These are phyloP conservation scores for Mortierella sp. DNA, from an alignment of 371 early-diverging fungal genomes.

Conservation along the genomic window DNA sequence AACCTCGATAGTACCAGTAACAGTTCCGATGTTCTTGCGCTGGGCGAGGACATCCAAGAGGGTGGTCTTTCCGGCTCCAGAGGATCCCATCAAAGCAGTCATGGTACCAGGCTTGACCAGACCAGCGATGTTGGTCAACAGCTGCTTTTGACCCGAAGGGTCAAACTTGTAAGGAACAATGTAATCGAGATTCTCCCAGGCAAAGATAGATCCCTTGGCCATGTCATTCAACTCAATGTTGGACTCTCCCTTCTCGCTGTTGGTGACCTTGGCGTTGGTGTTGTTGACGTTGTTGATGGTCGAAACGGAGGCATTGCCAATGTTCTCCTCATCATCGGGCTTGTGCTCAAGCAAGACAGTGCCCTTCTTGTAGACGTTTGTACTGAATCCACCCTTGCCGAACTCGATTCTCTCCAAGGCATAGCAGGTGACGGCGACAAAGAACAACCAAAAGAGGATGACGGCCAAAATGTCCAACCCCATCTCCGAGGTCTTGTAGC, in stretches of 20 bases:
- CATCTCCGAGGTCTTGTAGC: constrained; percentile 60
- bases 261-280: neutral
- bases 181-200: constrained; percentile 61
- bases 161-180: constrained; percentile 53
- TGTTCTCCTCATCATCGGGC: constrained; percentile 23
- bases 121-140: constrained; percentile 59
- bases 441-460: constrained; percentile 61
- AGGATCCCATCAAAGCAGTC: constrained; percentile 88
- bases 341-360: neutral
- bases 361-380: constrained; percentile 62
- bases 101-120: constrained; percentile 74
- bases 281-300: constrained; percentile 21
- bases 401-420: constrained; percentile 64
- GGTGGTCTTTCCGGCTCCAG: constrained; percentile 93
- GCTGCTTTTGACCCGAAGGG: constrained; percentile 56
- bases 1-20: constrained; percentile 72
- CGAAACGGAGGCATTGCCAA: constrained; percentile 11
- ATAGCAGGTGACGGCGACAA: constrained; percentile 57
- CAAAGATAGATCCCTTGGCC: constrained; percentile 59
- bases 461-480: constrained; percentile 63
- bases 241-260: constrained; percentile 19
- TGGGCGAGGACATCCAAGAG: constrained; percentile 85
- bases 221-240: constrained; percentile 33
- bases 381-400: constrained; percentile 66
- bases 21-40: constrained; percentile 82